Percentiles rank a stretch among this genome's conserved stretches.
phyloP scores from a whole-genome alignment of 805 yeast genomes.

The Metschnikowia corniflorae region DNA sequence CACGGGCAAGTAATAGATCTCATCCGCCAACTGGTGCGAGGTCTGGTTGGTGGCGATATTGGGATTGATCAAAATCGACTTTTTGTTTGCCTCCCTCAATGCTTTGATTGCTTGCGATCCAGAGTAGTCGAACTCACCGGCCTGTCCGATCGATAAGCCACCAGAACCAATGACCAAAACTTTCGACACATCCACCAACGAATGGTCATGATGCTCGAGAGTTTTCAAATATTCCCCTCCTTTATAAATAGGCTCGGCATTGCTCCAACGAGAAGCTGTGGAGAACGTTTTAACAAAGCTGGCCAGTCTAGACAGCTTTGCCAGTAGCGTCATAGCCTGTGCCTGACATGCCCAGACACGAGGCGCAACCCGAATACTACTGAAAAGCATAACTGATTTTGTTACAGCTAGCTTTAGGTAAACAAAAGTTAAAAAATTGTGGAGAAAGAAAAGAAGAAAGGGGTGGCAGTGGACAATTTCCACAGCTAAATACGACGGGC shows the following conservation, averaged over 20 bases:
- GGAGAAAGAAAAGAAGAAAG: neutral
- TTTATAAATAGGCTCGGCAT: slow-evolving; percentile 41
- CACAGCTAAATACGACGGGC: slow-evolving; percentile 10
- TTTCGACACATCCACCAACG: slow-evolving; percentile 77
- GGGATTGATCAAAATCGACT: slow-evolving; percentile 86
- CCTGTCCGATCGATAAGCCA: slow-evolving; percentile 95
- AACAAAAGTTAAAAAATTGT: too few species aligned
- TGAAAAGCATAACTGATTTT: slow-evolving; percentile 15
- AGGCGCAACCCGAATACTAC: slow-evolving; percentile 9
- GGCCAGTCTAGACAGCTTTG: slow-evolving; percentile 1
- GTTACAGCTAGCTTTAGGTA: too few species aligned
- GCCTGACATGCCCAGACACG: slow-evolving; percentile 9
- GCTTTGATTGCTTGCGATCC: slow-evolving; percentile 98
- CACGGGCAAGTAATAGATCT: slow-evolving; percentile 91
- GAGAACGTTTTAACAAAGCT: slow-evolving; percentile 3
- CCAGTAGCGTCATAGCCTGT: slow-evolving; percentile 7
- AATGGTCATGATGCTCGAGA: slow-evolving; percentile 58
- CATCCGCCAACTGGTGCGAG: slow-evolving; percentile 91
- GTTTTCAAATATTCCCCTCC: slow-evolving; percentile 60
- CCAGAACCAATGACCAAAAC: slow-evolving; percentile 96
- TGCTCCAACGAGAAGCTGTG: slow-evolving; percentile 1
- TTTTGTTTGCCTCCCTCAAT: slow-evolving; percentile 80
- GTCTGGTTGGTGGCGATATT: slow-evolving; percentile 97
- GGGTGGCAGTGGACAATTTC: slow-evolving; percentile 1
- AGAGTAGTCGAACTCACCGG: slow-evolving; percentile 96